These are phyloP conservation scores for Lunasporangiospora selenospora DNA, from an alignment of 192 early-diverging fungal species.

Conservation along the genomic window DNA sequence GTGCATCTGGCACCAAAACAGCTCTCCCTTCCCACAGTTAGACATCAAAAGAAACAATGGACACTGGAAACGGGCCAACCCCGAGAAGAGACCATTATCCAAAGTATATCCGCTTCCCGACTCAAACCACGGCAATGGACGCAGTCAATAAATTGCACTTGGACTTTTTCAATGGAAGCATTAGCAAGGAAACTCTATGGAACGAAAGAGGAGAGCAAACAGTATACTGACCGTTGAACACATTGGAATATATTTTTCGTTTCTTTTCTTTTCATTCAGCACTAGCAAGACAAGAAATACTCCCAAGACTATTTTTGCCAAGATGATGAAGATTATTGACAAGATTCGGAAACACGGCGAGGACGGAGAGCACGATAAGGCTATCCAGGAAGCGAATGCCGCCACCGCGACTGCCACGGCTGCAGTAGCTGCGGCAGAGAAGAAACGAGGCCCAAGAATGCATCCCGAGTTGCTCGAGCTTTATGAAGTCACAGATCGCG, in stretches of 20 bases:
- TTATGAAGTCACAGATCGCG: conserved; percentile 50
- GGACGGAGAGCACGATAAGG: conserved; percentile 20
- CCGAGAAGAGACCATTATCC: too few relatives aligned
- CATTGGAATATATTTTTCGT: background rate
- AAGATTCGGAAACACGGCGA: conserved; percentile 43
- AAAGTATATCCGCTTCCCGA: too few relatives aligned
- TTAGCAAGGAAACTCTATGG: background rate
- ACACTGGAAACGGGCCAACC: too few relatives aligned
- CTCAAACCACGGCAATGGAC: too few relatives aligned
- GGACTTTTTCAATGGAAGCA: background rate
- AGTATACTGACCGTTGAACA: background rate
- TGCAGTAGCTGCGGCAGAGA: conserved; percentile 13
- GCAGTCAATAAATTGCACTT: conserved; percentile 21
- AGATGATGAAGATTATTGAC: conserved; percentile 24
- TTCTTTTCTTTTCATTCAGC: background rate
- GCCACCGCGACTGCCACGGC: conserved; percentile 22
- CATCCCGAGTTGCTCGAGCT: conserved; percentile 45
- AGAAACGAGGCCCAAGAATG: conserved; percentile 22
- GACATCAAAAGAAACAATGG: too few relatives aligned
- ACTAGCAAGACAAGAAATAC: background rate
- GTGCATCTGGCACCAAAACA: too few relatives aligned
- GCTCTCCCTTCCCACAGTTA: too few relatives aligned
- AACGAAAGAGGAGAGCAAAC: background rate
- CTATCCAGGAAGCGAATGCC: background rate
- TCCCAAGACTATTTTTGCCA: background rate